A percentile compares a stretch with the other conserved stretches of the same genome.
phyloP scores from a whole-genome alignment of 805 yeast species.

The Blastobotrys robertii region DNA sequence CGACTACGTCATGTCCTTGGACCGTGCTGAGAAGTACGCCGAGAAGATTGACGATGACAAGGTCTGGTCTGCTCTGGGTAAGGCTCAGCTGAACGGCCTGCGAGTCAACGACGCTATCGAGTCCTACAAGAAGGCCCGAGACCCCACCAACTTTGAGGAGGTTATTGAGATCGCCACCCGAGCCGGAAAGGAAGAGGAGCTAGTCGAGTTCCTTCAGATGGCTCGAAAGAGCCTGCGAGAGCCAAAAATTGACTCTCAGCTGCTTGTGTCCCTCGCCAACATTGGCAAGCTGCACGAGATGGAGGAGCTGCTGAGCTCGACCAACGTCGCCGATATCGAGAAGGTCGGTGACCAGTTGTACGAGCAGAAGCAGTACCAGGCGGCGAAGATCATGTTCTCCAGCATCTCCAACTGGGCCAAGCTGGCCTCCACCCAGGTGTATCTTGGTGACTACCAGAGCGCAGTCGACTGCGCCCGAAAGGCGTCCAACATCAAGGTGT shows the following conservation, averaged over 20 bases:
- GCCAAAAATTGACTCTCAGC: conserved; percentile 85
- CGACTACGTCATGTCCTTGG: conserved; percentile 88
- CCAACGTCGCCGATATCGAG: conserved; percentile 91
- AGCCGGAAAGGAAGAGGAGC: conserved; percentile 93
- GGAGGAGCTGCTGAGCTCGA: conserved; percentile 70
- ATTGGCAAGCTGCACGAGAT: conserved; percentile 68
- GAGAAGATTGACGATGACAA: conserved; percentile 80
- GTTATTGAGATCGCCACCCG: conserved; percentile 93
- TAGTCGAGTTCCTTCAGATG: conserved; percentile 76
- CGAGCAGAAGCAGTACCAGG: conserved; percentile 73
- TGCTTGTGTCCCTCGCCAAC: conserved; percentile 78
- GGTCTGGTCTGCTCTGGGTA: conserved; percentile 91
- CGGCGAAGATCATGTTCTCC: conserved; percentile 81
- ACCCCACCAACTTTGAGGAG: conserved; percentile 79
- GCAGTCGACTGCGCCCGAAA: conserved; percentile 99
- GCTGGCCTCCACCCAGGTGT: conserved; percentile 92
- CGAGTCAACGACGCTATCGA: conserved; percentile 86
- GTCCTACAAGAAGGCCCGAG: conserved; percentile 85
- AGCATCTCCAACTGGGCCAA: conserved; percentile 90
- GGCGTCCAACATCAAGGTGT: conserved; percentile 85
- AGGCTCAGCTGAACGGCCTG: conserved; percentile 89
- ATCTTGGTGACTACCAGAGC: conserved; percentile 82
- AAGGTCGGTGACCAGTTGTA: conserved; percentile 85
- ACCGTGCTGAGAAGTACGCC: conserved; percentile 88
- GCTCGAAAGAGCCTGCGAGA: conserved; percentile 89